phyloP scores from a whole-genome alignment of 768 basidiomycete genomes.

The Russula abietina region DNA sequence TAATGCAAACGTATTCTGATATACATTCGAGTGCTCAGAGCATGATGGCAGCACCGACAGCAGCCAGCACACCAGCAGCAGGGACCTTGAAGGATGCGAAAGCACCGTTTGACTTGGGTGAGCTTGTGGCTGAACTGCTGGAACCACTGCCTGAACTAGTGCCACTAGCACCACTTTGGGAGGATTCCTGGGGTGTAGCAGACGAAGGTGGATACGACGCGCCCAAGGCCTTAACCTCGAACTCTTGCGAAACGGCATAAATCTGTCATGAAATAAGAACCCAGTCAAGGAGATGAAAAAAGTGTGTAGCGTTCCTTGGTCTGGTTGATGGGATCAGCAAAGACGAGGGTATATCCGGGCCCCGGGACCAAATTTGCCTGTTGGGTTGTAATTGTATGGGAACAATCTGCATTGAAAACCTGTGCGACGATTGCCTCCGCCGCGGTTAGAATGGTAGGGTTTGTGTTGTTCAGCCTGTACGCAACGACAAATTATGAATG shows the following conservation, averaged over 20 bases:
- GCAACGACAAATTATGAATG: slow-evolving; percentile 3
- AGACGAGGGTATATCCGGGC: slow-evolving; percentile 45
- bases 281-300: not conserved
- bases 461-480: slow-evolving; percentile 41
- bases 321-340: slow-evolving; percentile 47
- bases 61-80: slow-evolving; percentile 19
- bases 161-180: not conserved
- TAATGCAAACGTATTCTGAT: not conserved
- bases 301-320: slow-evolving; percentile 42
- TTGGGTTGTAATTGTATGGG: slow-evolving; percentile 43
- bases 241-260: slow-evolving; percentile 48
- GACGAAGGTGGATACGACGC: slow-evolving; percentile 45
- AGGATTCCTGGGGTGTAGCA: slow-evolving; percentile 30
- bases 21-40: slow-evolving; percentile 10
- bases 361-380: slow-evolving; percentile 37
- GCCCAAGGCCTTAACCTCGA: slow-evolving; percentile 55
- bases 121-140: slow-evolving; percentile 4
- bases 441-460: slow-evolving; percentile 36
- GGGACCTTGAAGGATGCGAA: slow-evolving; percentile 12
- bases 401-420: slow-evolving; percentile 55
- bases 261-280: slow-evolving; percentile 36
- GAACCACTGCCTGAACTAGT: slow-evolving; percentile 4
- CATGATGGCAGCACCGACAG: slow-evolving; percentile 20
- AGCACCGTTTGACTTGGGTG: slow-evolving; percentile 8
- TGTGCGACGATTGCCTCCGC: slow-evolving; percentile 46